phyloP scores from a whole-genome alignment of 1,284 basidiomycete genomes.

The Xanthoconium separans region DNA sequence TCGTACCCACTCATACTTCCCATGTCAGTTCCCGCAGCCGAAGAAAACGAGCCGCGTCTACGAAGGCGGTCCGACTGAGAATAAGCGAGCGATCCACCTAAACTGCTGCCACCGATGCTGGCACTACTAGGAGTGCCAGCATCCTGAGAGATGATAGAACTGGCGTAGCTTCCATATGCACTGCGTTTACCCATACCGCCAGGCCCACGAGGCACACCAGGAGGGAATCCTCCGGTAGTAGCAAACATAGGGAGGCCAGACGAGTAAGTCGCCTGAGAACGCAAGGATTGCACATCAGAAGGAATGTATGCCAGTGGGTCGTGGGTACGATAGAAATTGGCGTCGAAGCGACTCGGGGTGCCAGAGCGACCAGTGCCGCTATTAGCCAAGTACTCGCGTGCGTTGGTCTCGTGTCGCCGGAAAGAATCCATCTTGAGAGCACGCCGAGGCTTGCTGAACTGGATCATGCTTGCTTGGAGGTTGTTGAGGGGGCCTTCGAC shows the following conservation, averaged over 20 bases:
- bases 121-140: slow-evolving; percentile 56
- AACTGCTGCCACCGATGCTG: slow-evolving; percentile 47
- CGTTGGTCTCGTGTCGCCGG: slow-evolving; percentile 85
- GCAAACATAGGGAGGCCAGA: slow-evolving; percentile 87
- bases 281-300: slow-evolving; percentile 89
- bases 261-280: slow-evolving; percentile 91
- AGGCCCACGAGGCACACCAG: slow-evolving; percentile 56
- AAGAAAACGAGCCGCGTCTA: slow-evolving; percentile 70
- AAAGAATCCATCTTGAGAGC: slow-evolving; percentile 88
- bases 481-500: slow-evolving; percentile 98
- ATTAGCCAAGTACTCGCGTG: slow-evolving; percentile 61
- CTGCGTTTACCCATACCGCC: slow-evolving; percentile 62
- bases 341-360: slow-evolving; percentile 89
- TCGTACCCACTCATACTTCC: slow-evolving; percentile 77
- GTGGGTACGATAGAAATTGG: slow-evolving; percentile 93
- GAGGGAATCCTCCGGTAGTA: slow-evolving; percentile 66
- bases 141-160: slow-evolving; percentile 90
- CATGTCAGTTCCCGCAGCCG: slow-evolving; percentile 70
- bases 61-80: slow-evolving; percentile 77
- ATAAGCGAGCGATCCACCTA: slow-evolving; percentile 58
- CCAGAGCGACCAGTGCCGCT: slow-evolving; percentile 55
- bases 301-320: slow-evolving; percentile 94
- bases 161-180: slow-evolving; percentile 82
- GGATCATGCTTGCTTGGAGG: slow-evolving; percentile 97
- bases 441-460: slow-evolving; percentile 94